Percentiles rank a stretch among this genome's conserved stretches.
Evolutionary conservation across 805 yeast genomes (phyloP).

Genomic region (Starmerella riodocensis): DNA sequence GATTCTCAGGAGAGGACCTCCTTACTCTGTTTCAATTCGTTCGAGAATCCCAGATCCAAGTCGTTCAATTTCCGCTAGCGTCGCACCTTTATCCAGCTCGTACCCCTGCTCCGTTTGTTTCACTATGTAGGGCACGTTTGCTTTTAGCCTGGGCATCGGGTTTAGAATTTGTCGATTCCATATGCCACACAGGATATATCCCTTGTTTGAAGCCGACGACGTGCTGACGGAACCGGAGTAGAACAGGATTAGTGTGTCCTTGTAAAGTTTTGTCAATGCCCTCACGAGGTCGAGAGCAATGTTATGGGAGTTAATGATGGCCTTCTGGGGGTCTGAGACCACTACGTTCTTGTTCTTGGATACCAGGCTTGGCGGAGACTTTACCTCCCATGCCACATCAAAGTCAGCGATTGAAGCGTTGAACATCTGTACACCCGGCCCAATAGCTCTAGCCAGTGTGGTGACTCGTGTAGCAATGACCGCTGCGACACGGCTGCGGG

Average conservation of each 20-base stretch:
- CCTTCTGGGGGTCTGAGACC: conserved; percentile 29
- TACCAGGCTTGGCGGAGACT: conserved; percentile 32
- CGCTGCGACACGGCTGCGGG: conserved; percentile 33
- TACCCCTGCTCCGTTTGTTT: conserved; percentile 25
- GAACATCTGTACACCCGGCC: conserved; percentile 42
- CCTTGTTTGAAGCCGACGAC: conserved; percentile 5
- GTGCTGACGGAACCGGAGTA: conserved; percentile 37
- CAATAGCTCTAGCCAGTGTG: conserved; percentile 48
- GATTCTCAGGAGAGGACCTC: too few relatives aligned
- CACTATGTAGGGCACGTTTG: conserved; percentile 61
- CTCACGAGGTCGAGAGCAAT: conserved; percentile 46
- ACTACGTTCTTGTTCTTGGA: conserved; percentile 33
- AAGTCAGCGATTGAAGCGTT: conserved; percentile 75
- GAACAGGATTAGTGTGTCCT: conserved; percentile 59
- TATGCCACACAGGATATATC: conserved; percentile 61
- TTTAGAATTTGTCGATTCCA: conserved; percentile 54
- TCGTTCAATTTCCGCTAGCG: conserved; percentile 51
- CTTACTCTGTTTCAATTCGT: neutral
- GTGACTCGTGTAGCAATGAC: conserved; percentile 84
- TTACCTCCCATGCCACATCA: conserved; percentile 60
- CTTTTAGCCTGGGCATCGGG: conserved; percentile 55
- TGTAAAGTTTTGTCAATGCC: conserved; percentile 51
- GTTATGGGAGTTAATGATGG: conserved; percentile 39
- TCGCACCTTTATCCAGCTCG: conserved; percentile 53
- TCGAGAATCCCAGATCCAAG: conserved; percentile 31